These are phyloP conservation scores for Talaromyces sp. DNA, from an alignment of 2,329 filamentous ascomycete genomes.

Conservation along the genomic window DNA sequence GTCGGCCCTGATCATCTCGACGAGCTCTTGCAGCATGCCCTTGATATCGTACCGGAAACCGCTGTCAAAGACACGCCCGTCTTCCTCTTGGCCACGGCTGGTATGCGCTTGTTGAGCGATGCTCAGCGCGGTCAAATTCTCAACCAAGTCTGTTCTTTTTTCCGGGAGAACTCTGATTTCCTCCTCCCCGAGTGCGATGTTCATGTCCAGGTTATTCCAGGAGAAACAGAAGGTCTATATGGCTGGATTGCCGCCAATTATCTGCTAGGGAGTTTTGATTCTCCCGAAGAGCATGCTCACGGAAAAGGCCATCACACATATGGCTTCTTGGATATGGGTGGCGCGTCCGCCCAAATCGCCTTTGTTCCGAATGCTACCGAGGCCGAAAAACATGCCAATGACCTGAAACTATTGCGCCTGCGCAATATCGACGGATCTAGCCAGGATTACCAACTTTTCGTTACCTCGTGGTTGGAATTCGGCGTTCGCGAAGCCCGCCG, in stretches of 20 bases:
- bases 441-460: slow-evolving; percentile 84
- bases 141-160: slow-evolving; percentile 75
- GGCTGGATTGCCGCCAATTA: slow-evolving; percentile 99
- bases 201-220: slow-evolving; percentile 90
- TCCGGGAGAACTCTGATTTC: slow-evolving; percentile 72
- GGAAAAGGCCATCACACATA: slow-evolving; percentile 91
- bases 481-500: slow-evolving; percentile 90
- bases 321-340: slow-evolving; percentile 97
- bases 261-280: slow-evolving; percentile 83
- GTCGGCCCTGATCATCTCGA: slow-evolving; percentile 81
- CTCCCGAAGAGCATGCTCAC: slow-evolving; percentile 67
- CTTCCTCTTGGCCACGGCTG: slow-evolving; percentile 92
- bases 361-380: slow-evolving; percentile 94
- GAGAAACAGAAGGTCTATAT: slow-evolving; percentile 92
- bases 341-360: slow-evolving; percentile 94
- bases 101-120: slow-evolving; percentile 80
- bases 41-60: slow-evolving; percentile 68
- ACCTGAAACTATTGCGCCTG: slow-evolving; percentile 80
- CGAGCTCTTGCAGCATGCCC: slow-evolving; percentile 74
- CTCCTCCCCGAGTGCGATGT: slow-evolving; percentile 81
- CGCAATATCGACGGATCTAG: slow-evolving; percentile 74
- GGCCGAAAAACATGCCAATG: slow-evolving; percentile 79
- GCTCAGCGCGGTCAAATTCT: slow-evolving; percentile 69
- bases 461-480: slow-evolving; percentile 94
- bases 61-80: slow-evolving; percentile 82